Conservation (phyloP, 2,329 filamentous ascomycete genomes). For the Dactylonectria macrodidyma region DNA sequence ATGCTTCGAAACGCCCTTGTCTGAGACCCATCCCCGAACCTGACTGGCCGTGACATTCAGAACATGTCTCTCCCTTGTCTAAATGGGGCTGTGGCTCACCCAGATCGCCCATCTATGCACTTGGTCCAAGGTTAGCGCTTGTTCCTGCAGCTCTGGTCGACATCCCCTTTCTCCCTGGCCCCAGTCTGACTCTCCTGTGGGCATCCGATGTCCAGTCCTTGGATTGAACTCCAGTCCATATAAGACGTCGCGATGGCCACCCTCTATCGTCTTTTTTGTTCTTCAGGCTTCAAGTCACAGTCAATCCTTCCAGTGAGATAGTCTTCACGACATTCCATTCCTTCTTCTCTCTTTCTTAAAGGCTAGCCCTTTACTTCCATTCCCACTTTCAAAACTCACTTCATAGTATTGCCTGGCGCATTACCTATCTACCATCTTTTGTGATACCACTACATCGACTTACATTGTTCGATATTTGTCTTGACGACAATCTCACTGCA, state of each 20-base stretch:
- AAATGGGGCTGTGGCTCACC: conserved; percentile 35
- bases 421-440: conserved; percentile 44
- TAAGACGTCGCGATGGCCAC: conserved; percentile 41
- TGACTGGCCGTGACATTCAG: conserved; percentile 43
- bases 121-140: conserved; percentile 23
- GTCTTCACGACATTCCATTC: conserved; percentile 49
- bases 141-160: conserved; percentile 40
- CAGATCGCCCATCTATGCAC: conserved; percentile 35
- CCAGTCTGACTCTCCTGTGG: conserved; percentile 29
- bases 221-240: conserved; percentile 37
- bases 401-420: conserved; percentile 47
- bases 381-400: conserved; percentile 38
- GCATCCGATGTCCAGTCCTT: conserved; percentile 39
- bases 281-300: conserved; percentile 47
- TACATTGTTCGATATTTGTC: conserved; percentile 46
- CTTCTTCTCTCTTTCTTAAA: conserved; percentile 45
- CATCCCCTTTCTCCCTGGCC: conserved; percentile 26
- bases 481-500: conserved; percentile 46
- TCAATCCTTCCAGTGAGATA: conserved; percentile 49
- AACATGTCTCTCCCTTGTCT: conserved; percentile 51
- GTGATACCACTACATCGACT: conserved; percentile 37
- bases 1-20: conserved; percentile 57
- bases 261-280: conserved; percentile 29
- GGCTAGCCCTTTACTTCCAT: conserved; percentile 46
- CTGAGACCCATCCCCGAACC: conserved; percentile 33